Conservation (phyloP, 2,329 filamentous ascomycete genomes). For the Bipolaris sorokiniana region DNA sequence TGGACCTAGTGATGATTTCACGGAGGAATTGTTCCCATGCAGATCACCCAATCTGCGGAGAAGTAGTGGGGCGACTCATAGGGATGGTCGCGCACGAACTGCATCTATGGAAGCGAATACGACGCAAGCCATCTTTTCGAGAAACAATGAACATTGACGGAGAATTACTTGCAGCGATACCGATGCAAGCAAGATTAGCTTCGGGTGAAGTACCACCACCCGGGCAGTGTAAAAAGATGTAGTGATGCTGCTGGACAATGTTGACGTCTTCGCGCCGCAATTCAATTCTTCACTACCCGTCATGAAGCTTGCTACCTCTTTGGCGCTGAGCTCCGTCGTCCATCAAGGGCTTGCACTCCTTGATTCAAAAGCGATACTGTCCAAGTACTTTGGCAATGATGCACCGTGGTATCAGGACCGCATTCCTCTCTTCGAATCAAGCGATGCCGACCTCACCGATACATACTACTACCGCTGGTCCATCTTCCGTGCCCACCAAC, state of each 20-base stretch:
- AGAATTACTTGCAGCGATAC: neutral
- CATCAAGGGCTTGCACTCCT: slow-evolving; percentile 18
- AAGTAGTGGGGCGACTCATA: slow-evolving; percentile 3
- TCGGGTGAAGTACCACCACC: neutral
- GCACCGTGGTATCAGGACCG: slow-evolving; percentile 49
- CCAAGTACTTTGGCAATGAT: slow-evolving; percentile 51
- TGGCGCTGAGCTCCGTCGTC: neutral
- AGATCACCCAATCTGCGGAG: slow-evolving; percentile 4
- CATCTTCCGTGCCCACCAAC: slow-evolving; percentile 54
- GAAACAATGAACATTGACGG: neutral
- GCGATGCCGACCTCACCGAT: slow-evolving; percentile 47
- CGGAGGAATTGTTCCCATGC: slow-evolving; percentile 10
- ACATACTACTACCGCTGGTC: slow-evolving; percentile 57
- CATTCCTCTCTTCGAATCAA: slow-evolving; percentile 51
- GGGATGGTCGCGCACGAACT: neutral
- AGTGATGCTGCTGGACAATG: neutral
- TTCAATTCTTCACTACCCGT: neutral
- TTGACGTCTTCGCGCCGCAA: neutral
- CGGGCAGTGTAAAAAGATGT: neutral
- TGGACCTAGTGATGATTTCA: neutral
- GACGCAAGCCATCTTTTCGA: neutral
- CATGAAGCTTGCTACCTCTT: neutral
- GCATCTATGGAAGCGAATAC: neutral
- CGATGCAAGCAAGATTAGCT: neutral
- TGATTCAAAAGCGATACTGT: slow-evolving; percentile 34